Base-by-base conservation (phyloP, 441 rosid genomes). In the Croton setiger region DNA sequence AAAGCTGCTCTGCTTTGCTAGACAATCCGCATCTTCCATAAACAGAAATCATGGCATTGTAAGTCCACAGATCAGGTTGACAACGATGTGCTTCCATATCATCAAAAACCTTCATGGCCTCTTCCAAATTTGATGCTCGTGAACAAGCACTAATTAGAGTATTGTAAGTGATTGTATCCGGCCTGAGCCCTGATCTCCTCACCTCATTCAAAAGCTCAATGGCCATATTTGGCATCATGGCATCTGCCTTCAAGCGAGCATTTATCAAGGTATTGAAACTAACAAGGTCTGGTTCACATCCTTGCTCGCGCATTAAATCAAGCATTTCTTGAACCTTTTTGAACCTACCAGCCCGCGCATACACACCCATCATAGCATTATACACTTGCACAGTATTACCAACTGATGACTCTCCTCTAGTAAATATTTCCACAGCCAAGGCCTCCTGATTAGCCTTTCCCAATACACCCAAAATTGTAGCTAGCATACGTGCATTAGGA, bases 61-160 rank as follows among this genome's bases (percentile, higher is more conserved):
- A 94, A 66, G 99, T 94, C 99, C 99, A 94, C 58, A 94, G 74
- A 71, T 92, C 99, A 75, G 98, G 94, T 75, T 87, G 92, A 72
- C 99, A 94, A 15, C 71, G 72, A 79, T 76, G 78, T 20, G 73
- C 74, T 82, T 86, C 94, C 97, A 94, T 83, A 64, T 92, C 90
- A 57, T 78, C 82, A 72, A 81, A 90, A 81, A 90, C 87, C 77
- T 78, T 88, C 75, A 67, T 70, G 0, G 94, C 97, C 74, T 85
- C 97, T 53, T 85, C 92, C 88, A 94, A 81, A 78, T 90, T 87
- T 0, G 87, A 86, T 74, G 74, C 89, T 17, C 92, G 86, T 1
- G 99, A 92, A 81, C 98, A 92, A 23, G 97, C 93, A 63, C 97
- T 94, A 55, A 94, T 81, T 43, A 94, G 88, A 72, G 99, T 94